Evolutionary conservation across 2,329 filamentous ascomycete genomes (phyloP).

Genomic region (Amauroascus verrucosus): DNA sequence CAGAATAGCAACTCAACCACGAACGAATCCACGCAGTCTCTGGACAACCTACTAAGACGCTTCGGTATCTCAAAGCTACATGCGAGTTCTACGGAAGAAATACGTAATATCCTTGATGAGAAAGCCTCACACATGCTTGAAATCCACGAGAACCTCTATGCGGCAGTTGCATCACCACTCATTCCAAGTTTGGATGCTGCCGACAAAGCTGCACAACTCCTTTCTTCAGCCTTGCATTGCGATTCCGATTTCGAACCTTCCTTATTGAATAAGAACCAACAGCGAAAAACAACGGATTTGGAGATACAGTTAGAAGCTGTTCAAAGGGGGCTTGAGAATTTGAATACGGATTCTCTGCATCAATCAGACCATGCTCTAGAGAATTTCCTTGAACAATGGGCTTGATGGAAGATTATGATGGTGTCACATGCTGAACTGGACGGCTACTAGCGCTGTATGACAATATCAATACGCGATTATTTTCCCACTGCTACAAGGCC

Average conservation of each 20-base stretch:
- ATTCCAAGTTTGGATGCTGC: slow-evolving; percentile 19
- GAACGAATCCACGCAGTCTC: slow-evolving; percentile 4
- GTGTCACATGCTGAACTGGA: no score
- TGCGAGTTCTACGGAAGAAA: neutral
- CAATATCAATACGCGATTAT: no score
- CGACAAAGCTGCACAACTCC: slow-evolving; percentile 26
- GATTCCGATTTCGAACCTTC: slow-evolving; percentile 20
- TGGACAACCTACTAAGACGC: slow-evolving; percentile 28
- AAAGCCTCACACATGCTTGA: slow-evolving; percentile 4
- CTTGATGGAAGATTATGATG: no score
- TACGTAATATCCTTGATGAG: slow-evolving; percentile 1
- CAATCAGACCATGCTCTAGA: slow-evolving; percentile 18
- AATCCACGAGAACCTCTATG: neutral
- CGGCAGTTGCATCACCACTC: neutral
- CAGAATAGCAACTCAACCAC: neutral
- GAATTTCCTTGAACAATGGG: slow-evolving; percentile 28
- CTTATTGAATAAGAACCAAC: slow-evolving; percentile 23
- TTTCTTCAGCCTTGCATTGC: slow-evolving; percentile 25
- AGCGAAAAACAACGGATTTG: slow-evolving; percentile 22
- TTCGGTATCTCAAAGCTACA: slow-evolving; percentile 23
- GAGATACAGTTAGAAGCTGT: slow-evolving; percentile 25
- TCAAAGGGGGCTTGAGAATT: slow-evolving; percentile 26
- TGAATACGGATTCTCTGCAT: slow-evolving; percentile 27
- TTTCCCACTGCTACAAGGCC: no score
- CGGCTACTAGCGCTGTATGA: no score